These are phyloP conservation scores for Paramecium sexaurelia DNA, from an alignment of 73 alveolate species.

Conservation along the genomic window DNA sequence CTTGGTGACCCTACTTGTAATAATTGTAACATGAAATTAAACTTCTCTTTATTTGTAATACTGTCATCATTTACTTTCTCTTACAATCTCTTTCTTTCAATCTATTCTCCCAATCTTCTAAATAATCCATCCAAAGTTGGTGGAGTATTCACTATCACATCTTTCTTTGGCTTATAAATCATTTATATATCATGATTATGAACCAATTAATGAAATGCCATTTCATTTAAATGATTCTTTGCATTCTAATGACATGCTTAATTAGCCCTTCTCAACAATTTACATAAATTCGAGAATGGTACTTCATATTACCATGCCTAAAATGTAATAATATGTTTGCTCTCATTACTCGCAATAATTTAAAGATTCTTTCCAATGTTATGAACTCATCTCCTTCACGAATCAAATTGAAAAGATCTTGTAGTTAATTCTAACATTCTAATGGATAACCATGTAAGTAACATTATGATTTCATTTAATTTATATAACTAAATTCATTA, in stretches of 20 bases:
- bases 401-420: constrained; percentile 7
- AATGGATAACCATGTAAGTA: background rate
- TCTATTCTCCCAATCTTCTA: background rate
- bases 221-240: background rate
- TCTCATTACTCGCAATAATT: background rate
- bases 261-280: background rate
- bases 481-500: background rate
- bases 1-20: background rate
- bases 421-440: background rate
- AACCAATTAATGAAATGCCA: background rate
- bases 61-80: background rate
- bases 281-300: background rate
- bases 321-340: background rate
- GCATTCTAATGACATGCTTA: background rate
- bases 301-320: constrained; percentile 22
- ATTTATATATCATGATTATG: background rate
- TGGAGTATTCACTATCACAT: background rate
- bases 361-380: background rate
- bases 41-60: background rate
- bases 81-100: background rate
- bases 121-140: background rate
- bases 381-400: background rate
- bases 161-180: background rate
- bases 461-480: background rate
- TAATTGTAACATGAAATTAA: background rate